Evolutionary conservation across 108 stramenopile species (phyloP).

Genomic region (Parietichytrium sp.): DNA sequence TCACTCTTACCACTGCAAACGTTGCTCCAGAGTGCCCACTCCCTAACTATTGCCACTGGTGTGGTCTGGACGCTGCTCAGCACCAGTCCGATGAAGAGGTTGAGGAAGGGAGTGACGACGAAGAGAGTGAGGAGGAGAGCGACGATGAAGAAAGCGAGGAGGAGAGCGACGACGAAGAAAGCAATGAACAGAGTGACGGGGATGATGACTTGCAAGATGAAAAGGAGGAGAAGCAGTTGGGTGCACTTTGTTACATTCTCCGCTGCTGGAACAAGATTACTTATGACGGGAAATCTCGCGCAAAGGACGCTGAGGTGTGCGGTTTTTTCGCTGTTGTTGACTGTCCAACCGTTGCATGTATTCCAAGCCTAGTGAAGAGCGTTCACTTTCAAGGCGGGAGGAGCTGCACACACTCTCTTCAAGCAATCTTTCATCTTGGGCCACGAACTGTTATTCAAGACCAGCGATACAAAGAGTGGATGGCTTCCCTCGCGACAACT

Average conservation of each 20-base stretch:
- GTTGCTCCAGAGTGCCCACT: background rate
- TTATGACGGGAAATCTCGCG: background rate
- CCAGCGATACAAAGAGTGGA: background rate
- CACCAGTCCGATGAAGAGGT: background rate
- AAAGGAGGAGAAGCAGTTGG: background rate
- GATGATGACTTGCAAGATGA: no score
- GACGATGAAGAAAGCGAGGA: background rate
- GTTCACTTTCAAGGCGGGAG: background rate
- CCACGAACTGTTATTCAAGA: background rate
- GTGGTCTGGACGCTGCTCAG: background rate
- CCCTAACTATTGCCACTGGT: conserved; percentile 20
- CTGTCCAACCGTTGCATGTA: background rate
- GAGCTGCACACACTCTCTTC: background rate
- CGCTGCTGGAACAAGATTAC: background rate
- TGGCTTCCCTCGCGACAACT: background rate
- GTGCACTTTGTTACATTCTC: background rate
- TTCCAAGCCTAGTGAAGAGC: background rate
- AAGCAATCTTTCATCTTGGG: background rate
- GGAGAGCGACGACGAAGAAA: background rate
- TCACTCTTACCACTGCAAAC: background rate
- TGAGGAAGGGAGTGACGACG: background rate
- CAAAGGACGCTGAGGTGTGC: background rate
- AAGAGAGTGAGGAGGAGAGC: background rate
- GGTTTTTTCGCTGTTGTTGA: background rate
- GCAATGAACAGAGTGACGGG: background rate